Conservation (phyloP, 306 rosid genomes). For the Spatholobus suberectus region DNA sequence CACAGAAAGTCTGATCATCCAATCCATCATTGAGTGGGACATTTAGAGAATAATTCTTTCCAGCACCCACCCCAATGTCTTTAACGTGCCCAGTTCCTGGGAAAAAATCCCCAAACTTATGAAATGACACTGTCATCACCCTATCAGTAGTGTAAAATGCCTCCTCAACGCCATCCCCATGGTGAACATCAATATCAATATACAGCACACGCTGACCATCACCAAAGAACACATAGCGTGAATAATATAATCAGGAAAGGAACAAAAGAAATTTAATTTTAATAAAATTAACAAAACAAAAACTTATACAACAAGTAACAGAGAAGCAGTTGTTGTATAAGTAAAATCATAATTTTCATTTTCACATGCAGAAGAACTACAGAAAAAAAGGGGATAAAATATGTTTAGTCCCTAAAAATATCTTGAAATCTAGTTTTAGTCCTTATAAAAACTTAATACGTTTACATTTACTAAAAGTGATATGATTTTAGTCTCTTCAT, state of each 20-base stretch:
- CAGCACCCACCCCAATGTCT: conserved; percentile 70
- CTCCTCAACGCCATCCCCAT: conserved; percentile 95
- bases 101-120: conserved; percentile 92
- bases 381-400: background rate
- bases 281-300: conserved; percentile 6
- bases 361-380: background rate
- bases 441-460: background rate
- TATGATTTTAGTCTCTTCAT: background rate
- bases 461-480: background rate
- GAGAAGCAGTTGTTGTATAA: background rate
- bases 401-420: background rate
- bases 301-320: background rate
- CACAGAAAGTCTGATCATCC: conserved; percentile 79
- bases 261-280: background rate
- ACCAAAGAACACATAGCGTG: conserved; percentile 29
- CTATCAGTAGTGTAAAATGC: conserved; percentile 93
- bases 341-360: background rate
- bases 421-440: background rate
- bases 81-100: conserved; percentile 90
- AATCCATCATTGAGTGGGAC: conserved; percentile 88
- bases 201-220: conserved; percentile 82
- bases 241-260: background rate
- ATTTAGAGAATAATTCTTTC: conserved; percentile 79
- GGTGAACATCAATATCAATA: conserved; percentile 87
- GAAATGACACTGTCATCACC: conserved; percentile 93